Conservation (phyloP, 352 stramenopile genomes). For the Globisporangium canariense region DNA sequence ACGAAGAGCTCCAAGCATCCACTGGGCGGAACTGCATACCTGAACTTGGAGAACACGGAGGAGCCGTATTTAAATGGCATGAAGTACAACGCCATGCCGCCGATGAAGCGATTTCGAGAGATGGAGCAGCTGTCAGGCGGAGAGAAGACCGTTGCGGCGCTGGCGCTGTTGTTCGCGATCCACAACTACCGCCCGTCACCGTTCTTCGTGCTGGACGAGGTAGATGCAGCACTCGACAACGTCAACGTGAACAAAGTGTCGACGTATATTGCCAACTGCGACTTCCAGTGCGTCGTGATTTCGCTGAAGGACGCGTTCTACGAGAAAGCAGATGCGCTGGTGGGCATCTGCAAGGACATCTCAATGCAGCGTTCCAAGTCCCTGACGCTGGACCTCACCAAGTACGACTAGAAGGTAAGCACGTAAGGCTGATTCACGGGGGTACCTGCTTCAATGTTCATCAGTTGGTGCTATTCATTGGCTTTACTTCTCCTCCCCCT, state of each 20-base stretch:
- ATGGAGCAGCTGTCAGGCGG: constrained; percentile 98
- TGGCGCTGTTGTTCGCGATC: constrained; percentile 99
- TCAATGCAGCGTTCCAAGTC: constrained; percentile 62
- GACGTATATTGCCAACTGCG: constrained; percentile 94
- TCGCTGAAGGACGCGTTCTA: constrained; percentile 99
- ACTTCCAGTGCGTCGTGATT: constrained; percentile 98
- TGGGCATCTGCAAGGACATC: constrained; percentile 90
- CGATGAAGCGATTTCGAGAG: constrained; percentile 98
- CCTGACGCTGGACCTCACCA: constrained; percentile 80
- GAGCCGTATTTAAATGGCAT: constrained; percentile 98
- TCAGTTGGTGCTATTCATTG: no score
- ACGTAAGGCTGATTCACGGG: no score
- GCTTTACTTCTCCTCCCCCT: constrained; percentile 2
- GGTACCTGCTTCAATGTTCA: no score
- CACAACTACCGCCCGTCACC: constrained; percentile 94
- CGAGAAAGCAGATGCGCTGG: constrained; percentile 90
- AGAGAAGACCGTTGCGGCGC: constrained; percentile 98
- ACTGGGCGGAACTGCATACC: constrained; percentile 81
- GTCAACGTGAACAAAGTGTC: constrained; percentile 99
- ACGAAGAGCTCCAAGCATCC: constrained; percentile 98
- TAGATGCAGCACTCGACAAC: constrained; percentile 99
- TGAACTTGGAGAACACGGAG: constrained; percentile 84
- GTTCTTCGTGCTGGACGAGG: constrained; percentile 99
- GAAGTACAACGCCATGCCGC: constrained; percentile 99
- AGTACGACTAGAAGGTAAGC: constrained; percentile 37